Conservation (phyloP, 345 rosid genomes). For the Syzygium aqueum region DNA sequence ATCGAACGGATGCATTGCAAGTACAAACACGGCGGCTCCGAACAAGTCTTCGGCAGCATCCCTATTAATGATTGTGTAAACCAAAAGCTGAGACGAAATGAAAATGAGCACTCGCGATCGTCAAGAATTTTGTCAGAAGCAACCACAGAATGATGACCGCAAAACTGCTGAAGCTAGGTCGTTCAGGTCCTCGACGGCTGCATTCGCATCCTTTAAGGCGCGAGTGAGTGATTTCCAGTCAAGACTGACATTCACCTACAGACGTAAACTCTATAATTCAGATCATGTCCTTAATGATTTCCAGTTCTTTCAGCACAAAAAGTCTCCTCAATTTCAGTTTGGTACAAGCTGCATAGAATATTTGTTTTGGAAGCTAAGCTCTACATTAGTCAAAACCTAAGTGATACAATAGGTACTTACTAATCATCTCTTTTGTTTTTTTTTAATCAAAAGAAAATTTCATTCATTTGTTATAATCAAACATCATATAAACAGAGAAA, state of each 20-base stretch:
- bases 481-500: too few species aligned
- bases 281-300: background rate
- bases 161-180: constrained; percentile 30
- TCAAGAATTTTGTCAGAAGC: constrained; percentile 43
- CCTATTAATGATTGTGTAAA: constrained; percentile 37
- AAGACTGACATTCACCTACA: constrained; percentile 40
- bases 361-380: background rate
- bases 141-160: constrained; percentile 25
- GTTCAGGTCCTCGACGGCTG: constrained; percentile 60
- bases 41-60: constrained; percentile 40
- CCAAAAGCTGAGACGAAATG: constrained; percentile 49
- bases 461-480: too few species aligned
- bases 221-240: constrained; percentile 51
- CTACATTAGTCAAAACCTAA: background rate
- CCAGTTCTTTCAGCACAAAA: too few species aligned
- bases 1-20: constrained; percentile 64
- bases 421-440: constrained; percentile 32
- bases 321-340: background rate
- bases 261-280: background rate
- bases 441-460: too few species aligned
- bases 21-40: constrained; percentile 62
- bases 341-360: background rate
- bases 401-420: background rate
- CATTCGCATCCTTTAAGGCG: constrained; percentile 49
- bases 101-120: constrained; percentile 33